A percentile compares a stretch with the other conserved stretches of the same genome.
Conservation (phyloP, 2,329 filamentous ascomycete species). For the Monosporascus cannonballus region DNA sequence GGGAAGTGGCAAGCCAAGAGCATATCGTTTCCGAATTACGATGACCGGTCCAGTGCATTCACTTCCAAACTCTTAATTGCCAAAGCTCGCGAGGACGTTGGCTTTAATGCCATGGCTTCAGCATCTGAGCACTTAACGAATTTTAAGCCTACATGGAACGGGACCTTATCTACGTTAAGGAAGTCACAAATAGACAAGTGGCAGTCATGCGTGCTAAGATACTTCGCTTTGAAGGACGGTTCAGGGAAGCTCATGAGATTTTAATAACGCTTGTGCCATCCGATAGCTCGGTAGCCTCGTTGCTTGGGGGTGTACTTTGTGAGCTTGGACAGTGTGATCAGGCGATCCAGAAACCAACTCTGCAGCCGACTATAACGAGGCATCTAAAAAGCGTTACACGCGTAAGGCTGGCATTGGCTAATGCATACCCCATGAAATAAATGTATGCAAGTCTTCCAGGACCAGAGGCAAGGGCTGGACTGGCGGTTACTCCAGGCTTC, state of each 20-base stretch:
- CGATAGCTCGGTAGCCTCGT: not conserved
- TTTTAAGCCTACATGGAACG: not conserved
- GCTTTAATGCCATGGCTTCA: not conserved
- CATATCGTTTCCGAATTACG: not conserved
- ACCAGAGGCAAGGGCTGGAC: not conserved
- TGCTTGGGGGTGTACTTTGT: conserved; percentile 1
- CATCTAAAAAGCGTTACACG: not conserved
- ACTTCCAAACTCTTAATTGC: not conserved
- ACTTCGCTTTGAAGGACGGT: conserved; percentile 6
- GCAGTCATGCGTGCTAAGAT: conserved; percentile 5
- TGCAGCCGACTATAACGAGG: not conserved
- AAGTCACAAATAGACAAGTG: not conserved
- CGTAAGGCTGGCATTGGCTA: not conserved
- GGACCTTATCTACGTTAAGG: conserved; percentile 1
- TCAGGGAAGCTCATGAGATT: conserved; percentile 1
- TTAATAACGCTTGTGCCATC: not conserved
- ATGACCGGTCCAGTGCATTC: not conserved
- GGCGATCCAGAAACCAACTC: not conserved
- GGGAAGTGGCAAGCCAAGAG: not conserved
- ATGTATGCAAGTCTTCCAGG: conserved; percentile 1
- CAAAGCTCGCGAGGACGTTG: not conserved
- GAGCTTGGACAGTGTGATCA: conserved; percentile 5
- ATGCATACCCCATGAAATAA: conserved; percentile 1
- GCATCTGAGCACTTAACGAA: not conserved
- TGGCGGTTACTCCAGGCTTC: not conserved